Base-by-base conservation (phyloP, 306 rosid species). In the Citrullus mucosospermus region DNA sequence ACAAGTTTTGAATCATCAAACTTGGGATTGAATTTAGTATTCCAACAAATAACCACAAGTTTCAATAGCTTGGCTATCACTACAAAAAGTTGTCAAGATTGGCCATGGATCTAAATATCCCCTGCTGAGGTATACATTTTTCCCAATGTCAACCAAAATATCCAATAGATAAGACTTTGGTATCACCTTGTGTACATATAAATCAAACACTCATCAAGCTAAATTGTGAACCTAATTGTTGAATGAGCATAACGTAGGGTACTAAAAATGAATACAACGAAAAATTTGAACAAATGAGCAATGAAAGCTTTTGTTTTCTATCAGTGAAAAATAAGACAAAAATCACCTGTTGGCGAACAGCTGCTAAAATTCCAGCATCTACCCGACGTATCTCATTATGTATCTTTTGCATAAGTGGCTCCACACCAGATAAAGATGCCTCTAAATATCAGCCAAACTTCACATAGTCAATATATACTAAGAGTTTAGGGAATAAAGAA, bases 381-480 rank as follows among this genome's bases (percentile, higher is more conserved):
- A 95, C 97, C 0, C 89, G 92, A 63, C 91, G 93, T 88, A 95
- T 95, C 90, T 95, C 99, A 82, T 81, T 82, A 80, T 95, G 97
- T 59, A 95, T 92, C 86, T 95, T 92, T 78, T 95, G 99, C 99
- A 95, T 95, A 13, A 95, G 91, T 48, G 97, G 99, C 79, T 95
- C 99, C 8, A 95, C 99, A 32, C 97, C 99, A 20, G 97, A 86
- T 5, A 95, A 74, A 61, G 99, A 95, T 39, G 86, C 92, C 91
- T 95, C 99, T 92, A 88, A 30, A 81, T 14, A 79, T 48, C 50
- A 54, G 12, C 77, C 63, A 58, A 78, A 73, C 11, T 18, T 73
- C 81, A 80, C 43, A 55, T 57, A 38, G 58, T 82, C 57, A 83
- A 22, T 34, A 59, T 18, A 28, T 68, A 80, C 41, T 9, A 38